These are phyloP conservation scores for Saksenaea vasiformis DNA, from an alignment of 371 early-diverging fungal genomes.

Conservation along the genomic window DNA sequence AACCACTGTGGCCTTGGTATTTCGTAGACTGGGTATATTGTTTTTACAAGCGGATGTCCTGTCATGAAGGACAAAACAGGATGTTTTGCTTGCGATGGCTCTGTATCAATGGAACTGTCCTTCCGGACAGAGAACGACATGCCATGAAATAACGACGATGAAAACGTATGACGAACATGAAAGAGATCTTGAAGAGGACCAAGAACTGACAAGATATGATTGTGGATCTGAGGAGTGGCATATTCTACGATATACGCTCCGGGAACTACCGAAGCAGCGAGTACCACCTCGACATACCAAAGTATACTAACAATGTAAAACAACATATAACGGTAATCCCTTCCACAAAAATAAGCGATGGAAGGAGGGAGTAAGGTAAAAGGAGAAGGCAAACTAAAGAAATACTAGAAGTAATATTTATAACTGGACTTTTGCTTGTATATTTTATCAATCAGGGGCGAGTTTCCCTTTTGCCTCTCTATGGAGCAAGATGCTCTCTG, in stretches of 20 bases:
- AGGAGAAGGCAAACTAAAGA: background rate
- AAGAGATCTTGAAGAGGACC: slow-evolving; percentile 7
- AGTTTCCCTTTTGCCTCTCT: background rate
- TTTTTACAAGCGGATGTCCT: slow-evolving; percentile 19
- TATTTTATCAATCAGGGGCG: slow-evolving; percentile 1
- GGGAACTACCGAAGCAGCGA: slow-evolving; percentile 19
- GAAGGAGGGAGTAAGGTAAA: background rate
- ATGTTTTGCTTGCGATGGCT: slow-evolving; percentile 11
- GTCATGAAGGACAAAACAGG: slow-evolving; percentile 25
- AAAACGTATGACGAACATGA: slow-evolving; percentile 29
- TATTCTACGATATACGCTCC: slow-evolving; percentile 50
- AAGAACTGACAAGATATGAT: slow-evolving; percentile 8
- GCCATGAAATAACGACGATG: slow-evolving; percentile 27
- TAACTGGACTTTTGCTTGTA: background rate
- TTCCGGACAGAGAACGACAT: slow-evolving; percentile 25
- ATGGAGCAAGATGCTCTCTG: background rate
- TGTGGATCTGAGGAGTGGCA: slow-evolving; percentile 23
- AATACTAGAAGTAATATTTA: background rate
- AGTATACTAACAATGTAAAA: background rate
- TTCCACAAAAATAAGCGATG: background rate
- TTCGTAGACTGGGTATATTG: slow-evolving; percentile 31
- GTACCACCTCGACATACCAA: background rate
- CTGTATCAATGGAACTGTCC: slow-evolving; percentile 1
- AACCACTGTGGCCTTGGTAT: slow-evolving; percentile 33
- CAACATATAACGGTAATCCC: background rate